These are phyloP conservation scores for Dissophora globulifera DNA, from an alignment of 192 early-diverging fungal species.

Conservation along the genomic window DNA sequence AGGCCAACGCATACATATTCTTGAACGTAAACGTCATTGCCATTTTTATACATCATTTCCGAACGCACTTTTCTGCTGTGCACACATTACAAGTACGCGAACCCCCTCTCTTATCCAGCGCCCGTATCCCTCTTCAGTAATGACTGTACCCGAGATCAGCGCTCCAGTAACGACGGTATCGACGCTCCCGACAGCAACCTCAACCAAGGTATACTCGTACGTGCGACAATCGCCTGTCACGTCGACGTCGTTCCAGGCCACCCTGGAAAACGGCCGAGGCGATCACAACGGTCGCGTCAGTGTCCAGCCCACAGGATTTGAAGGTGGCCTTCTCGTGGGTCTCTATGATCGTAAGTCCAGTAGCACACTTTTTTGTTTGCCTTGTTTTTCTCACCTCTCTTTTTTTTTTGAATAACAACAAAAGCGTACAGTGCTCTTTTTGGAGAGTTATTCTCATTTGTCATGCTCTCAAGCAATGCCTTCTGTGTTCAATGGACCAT, in stretches of 20 bases:
- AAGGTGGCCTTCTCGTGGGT: slow-evolving; percentile 46
- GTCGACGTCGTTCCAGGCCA: slow-evolving; percentile 27
- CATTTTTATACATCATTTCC: too few species aligned
- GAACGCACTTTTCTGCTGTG: too few species aligned
- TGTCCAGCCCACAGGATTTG: slow-evolving; percentile 46
- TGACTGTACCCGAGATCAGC: slow-evolving; percentile 42
- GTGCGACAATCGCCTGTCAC: slow-evolving; percentile 31
- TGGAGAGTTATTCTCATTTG: too few species aligned
- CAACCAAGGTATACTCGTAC: slow-evolving; percentile 37
- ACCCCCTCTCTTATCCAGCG: background rate
- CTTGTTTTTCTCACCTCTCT: background rate
- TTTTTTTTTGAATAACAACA: too few species aligned
- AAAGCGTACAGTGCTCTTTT: too few species aligned
- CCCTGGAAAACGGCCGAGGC: slow-evolving; percentile 22
- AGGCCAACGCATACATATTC: too few species aligned
- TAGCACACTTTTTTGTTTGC: background rate
- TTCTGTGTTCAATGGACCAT: background rate
- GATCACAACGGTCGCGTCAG: slow-evolving; percentile 42
- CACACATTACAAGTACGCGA: too few species aligned
- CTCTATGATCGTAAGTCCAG: slow-evolving; percentile 46
- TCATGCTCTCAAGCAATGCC: background rate
- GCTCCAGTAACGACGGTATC: slow-evolving; percentile 9
- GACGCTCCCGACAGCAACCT: slow-evolving; percentile 11
- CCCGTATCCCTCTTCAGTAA: background rate
- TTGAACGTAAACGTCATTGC: too few species aligned